phyloP scores from a whole-genome alignment of 75 land plant genomes.

The Picea glauca region DNA sequence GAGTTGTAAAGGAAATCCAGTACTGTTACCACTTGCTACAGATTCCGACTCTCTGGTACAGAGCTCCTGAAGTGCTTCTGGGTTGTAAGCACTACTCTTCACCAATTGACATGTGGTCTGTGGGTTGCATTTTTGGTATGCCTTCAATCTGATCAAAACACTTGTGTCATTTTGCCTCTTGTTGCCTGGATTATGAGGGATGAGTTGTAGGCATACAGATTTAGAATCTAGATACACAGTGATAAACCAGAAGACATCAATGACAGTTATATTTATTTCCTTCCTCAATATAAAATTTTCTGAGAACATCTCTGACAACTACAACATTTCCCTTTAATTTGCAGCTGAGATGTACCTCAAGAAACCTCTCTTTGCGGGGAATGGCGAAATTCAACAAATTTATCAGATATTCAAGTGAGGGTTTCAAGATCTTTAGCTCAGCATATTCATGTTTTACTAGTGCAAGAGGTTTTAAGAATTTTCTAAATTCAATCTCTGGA shows the following conservation, averaged over 20 bases:
- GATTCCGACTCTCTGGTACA: conserved; percentile 37
- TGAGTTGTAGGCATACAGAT: not conserved
- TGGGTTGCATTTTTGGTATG: conserved; percentile 29
- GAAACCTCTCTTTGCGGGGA: conserved; percentile 24
- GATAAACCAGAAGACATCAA: no score
- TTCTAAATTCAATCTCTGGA: not conserved
- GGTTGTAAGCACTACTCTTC: conserved; percentile 33
- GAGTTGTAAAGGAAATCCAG: no score
- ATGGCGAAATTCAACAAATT: conserved; percentile 26
- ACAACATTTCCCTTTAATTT: not conserved
- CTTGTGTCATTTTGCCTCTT: not conserved
- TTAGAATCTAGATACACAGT: no score
- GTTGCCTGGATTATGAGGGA: not conserved
- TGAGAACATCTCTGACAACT: not conserved
- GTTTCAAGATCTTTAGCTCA: not conserved
- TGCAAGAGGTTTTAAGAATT: not conserved
- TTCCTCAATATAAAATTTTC: no score
- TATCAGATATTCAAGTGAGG: conserved; percentile 27
- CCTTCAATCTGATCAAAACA: not conserved
- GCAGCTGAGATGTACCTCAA: conserved; percentile 19
- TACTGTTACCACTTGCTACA: not conserved
- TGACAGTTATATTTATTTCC: no score
- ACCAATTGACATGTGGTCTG: conserved; percentile 31
- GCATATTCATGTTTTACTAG: not conserved
- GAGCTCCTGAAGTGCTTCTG: conserved; percentile 36